These are phyloP conservation scores for Gloeopeniophorella convolvens DNA, from an alignment of 768 basidiomycete genomes.

Conservation along the genomic window DNA sequence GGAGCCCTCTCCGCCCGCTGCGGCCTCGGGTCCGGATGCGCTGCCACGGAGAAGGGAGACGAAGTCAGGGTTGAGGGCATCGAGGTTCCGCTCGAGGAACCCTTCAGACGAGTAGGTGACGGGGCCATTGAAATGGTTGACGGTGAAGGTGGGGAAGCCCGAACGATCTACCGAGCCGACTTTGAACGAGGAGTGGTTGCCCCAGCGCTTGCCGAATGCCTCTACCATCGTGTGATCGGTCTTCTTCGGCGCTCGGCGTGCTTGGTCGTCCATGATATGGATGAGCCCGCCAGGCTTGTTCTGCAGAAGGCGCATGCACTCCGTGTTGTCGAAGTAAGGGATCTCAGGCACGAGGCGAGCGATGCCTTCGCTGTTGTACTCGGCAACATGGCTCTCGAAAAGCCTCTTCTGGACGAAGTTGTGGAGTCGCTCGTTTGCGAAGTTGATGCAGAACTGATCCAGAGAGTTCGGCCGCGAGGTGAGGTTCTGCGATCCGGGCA, in stretches of 20 bases:
- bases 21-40: conserved; percentile 22
- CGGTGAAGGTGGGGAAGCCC: conserved; percentile 80
- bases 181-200: conserved; percentile 90
- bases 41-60: conserved; percentile 80
- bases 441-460: conserved; percentile 95
- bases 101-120: conserved; percentile 88
- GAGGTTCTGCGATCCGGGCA: conserved; percentile 90
- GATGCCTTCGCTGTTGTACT: conserved; percentile 82
- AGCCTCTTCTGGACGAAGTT: conserved; percentile 72
- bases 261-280: conserved; percentile 98
- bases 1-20: conserved; percentile 52
- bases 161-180: conserved; percentile 65
- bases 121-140: conserved; percentile 87
- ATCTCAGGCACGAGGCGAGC: conserved; percentile 58
- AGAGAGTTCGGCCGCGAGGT: conserved; percentile 84
- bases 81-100: conserved; percentile 85
- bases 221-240: conserved; percentile 93
- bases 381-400: conserved; percentile 75
- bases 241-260: conserved; percentile 79
- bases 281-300: conserved; percentile 86
- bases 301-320: conserved; percentile 81
- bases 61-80: conserved; percentile 89
- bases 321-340: conserved; percentile 85
- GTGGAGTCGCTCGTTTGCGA: conserved; percentile 89
- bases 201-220: conserved; percentile 91